Percentiles rank a stretch among this genome's conserved stretches.
phyloP scores from a whole-genome alignment of 1,284 basidiomycete genomes.

The Nidula niveotomentosa region DNA sequence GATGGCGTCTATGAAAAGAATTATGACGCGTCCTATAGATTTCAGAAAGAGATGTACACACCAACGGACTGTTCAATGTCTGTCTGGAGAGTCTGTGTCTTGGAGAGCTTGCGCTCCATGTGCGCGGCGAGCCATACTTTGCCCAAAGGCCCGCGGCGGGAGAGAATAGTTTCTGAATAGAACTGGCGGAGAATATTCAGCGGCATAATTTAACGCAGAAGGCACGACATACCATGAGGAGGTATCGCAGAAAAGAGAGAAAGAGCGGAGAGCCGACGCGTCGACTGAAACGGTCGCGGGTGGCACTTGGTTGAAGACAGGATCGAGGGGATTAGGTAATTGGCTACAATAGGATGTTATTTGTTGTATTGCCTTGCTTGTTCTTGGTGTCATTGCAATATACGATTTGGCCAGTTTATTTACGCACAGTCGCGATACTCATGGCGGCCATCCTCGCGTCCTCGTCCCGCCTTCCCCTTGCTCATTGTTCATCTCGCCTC shows the following conservation, averaged over 20 bases:
- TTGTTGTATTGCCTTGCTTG: too few relatives aligned
- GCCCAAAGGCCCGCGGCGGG: constrained; percentile 90
- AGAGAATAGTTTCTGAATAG: constrained; percentile 91
- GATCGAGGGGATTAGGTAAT: neutral
- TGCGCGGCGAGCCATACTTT: constrained; percentile 99
- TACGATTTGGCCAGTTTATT: too few relatives aligned
- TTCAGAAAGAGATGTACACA: constrained; percentile 35
- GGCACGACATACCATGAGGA: constrained; percentile 28
- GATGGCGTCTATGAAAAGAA: constrained; percentile 68
- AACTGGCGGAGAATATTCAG: constrained; percentile 49
- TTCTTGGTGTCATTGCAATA: too few relatives aligned
- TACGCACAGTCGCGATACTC: neutral
- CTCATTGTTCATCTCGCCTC: neutral
- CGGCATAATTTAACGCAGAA: neutral
- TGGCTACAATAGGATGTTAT: too few relatives aligned
- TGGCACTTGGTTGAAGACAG: neutral
- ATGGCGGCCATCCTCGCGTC: neutral
- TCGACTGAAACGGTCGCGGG: neutral
- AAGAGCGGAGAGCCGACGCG: constrained; percentile 12
- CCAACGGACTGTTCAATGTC: constrained; percentile 94
- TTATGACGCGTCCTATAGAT: neutral
- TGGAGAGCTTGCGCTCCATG: constrained; percentile 97
- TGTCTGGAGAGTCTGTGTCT: constrained; percentile 91
- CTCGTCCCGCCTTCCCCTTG: neutral
- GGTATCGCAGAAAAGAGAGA: constrained; percentile 19